phyloP scores from a whole-genome alignment of 2,329 filamentous ascomycete species.

The Aureobasidium sp. region DNA sequence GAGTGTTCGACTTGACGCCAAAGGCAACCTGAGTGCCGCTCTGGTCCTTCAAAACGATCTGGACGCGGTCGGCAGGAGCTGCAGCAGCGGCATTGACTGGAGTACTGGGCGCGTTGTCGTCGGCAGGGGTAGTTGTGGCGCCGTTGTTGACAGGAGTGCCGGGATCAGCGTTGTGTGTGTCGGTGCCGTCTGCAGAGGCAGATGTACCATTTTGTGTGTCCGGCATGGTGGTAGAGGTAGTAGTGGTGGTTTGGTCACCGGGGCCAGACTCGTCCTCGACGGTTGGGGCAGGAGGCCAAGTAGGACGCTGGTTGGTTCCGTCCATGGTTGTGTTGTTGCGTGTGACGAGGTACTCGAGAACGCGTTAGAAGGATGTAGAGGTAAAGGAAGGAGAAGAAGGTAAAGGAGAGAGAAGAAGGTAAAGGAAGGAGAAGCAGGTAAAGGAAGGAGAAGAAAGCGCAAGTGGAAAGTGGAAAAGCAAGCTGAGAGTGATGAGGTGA shows the following conservation, averaged over 20 bases:
- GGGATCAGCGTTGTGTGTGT: not conserved
- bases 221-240: not conserved
- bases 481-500: not conserved
- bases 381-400: not conserved
- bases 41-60: constrained; percentile 3
- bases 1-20: not conserved
- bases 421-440: no score
- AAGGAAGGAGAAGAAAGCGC: not conserved
- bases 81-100: not conserved
- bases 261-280: not conserved
- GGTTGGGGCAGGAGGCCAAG: not conserved
- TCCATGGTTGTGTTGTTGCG: not conserved
- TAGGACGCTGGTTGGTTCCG: not conserved
- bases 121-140: not conserved
- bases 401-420: not conserved
- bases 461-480: not conserved
- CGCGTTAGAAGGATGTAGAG: not conserved
- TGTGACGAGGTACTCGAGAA: not conserved
- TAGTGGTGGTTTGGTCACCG: not conserved
- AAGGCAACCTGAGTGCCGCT: not conserved
- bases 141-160: not conserved
- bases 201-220: not conserved
- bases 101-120: not conserved
- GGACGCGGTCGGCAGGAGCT: not conserved
- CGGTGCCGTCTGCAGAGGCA: not conserved